Evolutionary conservation across 2,329 filamentous ascomycete species (phyloP).

Genomic region (Fusarium graminum): DNA sequence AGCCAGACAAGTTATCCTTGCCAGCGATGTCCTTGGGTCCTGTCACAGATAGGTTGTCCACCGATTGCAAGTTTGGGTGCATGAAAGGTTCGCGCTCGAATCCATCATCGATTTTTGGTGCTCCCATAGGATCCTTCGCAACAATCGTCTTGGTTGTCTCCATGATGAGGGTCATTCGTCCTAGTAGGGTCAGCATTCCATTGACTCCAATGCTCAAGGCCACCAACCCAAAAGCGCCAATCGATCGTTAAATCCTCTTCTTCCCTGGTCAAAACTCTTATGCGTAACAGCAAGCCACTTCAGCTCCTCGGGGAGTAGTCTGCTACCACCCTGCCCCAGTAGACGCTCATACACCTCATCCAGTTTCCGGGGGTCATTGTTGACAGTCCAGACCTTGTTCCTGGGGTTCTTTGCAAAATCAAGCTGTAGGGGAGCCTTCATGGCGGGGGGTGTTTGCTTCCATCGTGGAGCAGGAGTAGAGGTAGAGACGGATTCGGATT

Average conservation of each 20-base stretch:
- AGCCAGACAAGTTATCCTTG: conserved; percentile 72
- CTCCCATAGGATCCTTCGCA: conserved; percentile 50
- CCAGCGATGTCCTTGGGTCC: conserved; percentile 73
- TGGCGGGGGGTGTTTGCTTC: conserved; percentile 75
- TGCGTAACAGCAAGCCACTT: conserved; percentile 98
- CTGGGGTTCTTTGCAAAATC: conserved; percentile 67
- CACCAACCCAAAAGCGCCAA: conserved; percentile 85
- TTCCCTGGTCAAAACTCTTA: conserved; percentile 97
- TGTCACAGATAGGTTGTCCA: conserved; percentile 76
- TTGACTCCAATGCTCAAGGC: background rate
- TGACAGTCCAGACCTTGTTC: conserved; percentile 74
- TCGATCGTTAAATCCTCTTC: conserved; percentile 93
- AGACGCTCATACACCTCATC: conserved; percentile 83
- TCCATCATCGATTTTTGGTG: conserved; percentile 56
- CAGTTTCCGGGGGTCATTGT: conserved; percentile 78
- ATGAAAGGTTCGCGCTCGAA: conserved; percentile 74
- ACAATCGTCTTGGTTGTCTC: conserved; percentile 57
- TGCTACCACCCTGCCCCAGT: conserved; percentile 78
- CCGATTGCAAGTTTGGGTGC: conserved; percentile 77
- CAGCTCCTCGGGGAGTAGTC: conserved; percentile 85
- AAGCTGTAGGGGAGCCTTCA: conserved; percentile 77
- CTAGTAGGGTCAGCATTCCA: conserved; percentile 43
- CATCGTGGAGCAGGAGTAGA: conserved; percentile 67
- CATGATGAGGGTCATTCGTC: conserved; percentile 56
- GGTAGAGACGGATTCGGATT: conserved; percentile 27